A percentile compares a stretch with the other conserved stretches of the same genome.
Evolutionary conservation across 148 eudicot genomes (phyloP).

Genomic region (Rhododendron molle): DNA sequence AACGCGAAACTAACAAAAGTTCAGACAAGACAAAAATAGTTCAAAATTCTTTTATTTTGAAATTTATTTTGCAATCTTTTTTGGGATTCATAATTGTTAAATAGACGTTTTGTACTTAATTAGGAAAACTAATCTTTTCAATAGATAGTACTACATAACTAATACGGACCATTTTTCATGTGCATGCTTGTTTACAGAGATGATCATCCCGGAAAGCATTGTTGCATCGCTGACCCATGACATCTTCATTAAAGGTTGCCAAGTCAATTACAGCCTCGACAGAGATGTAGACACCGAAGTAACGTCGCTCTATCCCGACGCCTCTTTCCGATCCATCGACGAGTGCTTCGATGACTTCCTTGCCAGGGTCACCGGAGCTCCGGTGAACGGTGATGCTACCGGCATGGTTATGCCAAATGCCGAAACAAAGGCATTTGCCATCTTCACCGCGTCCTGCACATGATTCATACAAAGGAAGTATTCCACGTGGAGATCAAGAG

Average conservation of each 20-base stretch:
- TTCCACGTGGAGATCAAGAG: neutral
- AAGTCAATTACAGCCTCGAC: neutral
- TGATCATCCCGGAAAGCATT: slow-evolving; percentile 4
- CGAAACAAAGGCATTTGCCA: neutral
- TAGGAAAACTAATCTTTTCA: too few relatives aligned
- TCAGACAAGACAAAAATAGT: too few relatives aligned
- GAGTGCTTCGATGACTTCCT: slow-evolving; percentile 6
- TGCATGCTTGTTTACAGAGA: neutral
- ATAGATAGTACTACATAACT: neutral
- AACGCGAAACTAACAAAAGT: too few relatives aligned
- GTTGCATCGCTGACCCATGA: slow-evolving; percentile 7
- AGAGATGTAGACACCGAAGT: neutral
- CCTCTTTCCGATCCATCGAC: neutral
- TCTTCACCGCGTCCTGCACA: neutral
- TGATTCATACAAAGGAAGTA: neutral
- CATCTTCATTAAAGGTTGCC: slow-evolving; percentile 10
- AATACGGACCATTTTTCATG: neutral
- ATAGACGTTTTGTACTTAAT: too few relatives aligned
- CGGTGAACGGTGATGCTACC: neutral
- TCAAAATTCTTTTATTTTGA: neutral
- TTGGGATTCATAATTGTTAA: neutral
- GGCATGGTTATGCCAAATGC: neutral
- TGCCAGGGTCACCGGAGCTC: neutral
- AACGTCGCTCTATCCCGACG: neutral
- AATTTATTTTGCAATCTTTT: neutral